Evolutionary conservation across 805 yeast genomes (phyloP).

Genomic region (Hanseniaspora occidentalis): DNA sequence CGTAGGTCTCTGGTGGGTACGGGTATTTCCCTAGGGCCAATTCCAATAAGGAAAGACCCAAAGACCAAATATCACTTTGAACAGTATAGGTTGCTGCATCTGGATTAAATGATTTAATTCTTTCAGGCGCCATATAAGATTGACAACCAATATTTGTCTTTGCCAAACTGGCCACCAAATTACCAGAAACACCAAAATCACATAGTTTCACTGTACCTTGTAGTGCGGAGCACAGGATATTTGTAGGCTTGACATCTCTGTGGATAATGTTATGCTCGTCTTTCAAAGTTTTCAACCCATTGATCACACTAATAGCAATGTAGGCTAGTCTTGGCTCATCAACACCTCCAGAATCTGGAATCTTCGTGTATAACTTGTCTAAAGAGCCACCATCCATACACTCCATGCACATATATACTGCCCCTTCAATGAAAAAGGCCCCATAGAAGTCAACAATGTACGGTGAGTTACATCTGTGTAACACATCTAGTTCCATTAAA

Average conservation of each 20-base stretch:
- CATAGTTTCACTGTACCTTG: conserved; percentile 82
- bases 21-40: conserved; percentile 88
- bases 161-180: conserved; percentile 87
- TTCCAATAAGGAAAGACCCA: conserved; percentile 78
- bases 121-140: conserved; percentile 97
- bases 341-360: conserved; percentile 32
- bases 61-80: conserved; percentile 92
- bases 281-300: conserved; percentile 73
- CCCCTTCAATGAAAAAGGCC: conserved; percentile 94
- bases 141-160: conserved; percentile 96
- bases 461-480: conserved; percentile 83
- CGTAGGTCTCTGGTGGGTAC: conserved; percentile 90
- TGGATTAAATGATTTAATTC: conserved; percentile 65
- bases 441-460: conserved; percentile 94
- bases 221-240: conserved; percentile 64
- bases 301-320: conserved; percentile 66
- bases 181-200: conserved; percentile 95
- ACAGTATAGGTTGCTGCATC: conserved; percentile 78
- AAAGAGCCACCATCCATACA: conserved; percentile 95
- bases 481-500: conserved; percentile 87
- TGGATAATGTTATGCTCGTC: conserved; percentile 89
- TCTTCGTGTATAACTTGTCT: conserved; percentile 63
- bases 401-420: conserved; percentile 97
- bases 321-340: conserved; percentile 72
- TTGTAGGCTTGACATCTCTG: conserved; percentile 94